Base-by-base conservation (phyloP, 768 basidiomycete genomes). In the Boletus vermiculosoides region DNA sequence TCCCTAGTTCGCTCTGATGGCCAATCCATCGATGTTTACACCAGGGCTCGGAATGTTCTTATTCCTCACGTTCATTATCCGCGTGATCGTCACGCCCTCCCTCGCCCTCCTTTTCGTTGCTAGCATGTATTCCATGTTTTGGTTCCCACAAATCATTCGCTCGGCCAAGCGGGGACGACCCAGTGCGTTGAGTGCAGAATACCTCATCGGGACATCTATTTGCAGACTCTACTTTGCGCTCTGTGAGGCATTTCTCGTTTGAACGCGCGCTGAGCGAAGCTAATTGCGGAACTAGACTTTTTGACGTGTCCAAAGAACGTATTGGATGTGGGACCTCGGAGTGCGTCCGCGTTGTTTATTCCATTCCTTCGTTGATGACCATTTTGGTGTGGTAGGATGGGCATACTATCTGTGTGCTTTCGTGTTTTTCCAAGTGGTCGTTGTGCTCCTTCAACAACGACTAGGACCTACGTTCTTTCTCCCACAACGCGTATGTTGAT, bases 401-500 rank as follows among this genome's bases (percentile, higher is more conserved):
- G 76, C 85, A 11, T 86, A 81, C 67, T 65, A 73, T 10, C 73
- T 94, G 16, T 81, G 83, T 3, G 62, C 74, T 5, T 81, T 89
- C 66, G 82, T 92, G 16, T 71, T 80, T 23, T 61, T 84, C 18
- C 92, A 94, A 68, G 83, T 83, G 3, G 58, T 71, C 2, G 60
- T 92, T 2, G 67, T 94, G 20, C 66, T 86, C 30, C 77, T 91
- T 8, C 94, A 97, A 75, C 88, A 92, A 49, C 71, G 73, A 36
- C 73, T 94, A 37, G 90, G 91, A 3, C 87, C 94, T 0, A 77
- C 86, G 0, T 95, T 95, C 78, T 94, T 96, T 79, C 80, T 94
- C 28, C 87, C 91, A 3, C 74, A 74, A 59, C 77, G 78, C 55
- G 91, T 90, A 67, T 53, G 84, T 74, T 16, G 10, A 45, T 30